Evolutionary conservation across 192 early-diverging fungal genomes (phyloP).

Genomic region (Dispira simplex): DNA sequence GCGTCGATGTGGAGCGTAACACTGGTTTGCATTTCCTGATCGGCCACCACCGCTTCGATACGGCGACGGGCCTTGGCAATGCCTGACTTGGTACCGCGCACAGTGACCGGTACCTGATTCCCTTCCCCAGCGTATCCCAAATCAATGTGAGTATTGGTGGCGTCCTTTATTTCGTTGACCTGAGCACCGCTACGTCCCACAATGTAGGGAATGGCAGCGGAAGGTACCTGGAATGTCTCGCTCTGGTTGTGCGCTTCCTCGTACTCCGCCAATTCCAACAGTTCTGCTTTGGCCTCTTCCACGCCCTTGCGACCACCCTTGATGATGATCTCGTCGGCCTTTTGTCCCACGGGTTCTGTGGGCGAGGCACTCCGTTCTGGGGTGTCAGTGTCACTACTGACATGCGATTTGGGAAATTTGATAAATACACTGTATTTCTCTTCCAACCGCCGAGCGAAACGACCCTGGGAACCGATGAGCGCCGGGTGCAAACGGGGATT

Average conservation of each 20-base stretch:
- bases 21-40: conserved; percentile 38
- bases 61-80: conserved; percentile 34
- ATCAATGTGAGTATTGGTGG: conserved; percentile 60
- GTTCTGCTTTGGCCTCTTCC: conserved; percentile 56
- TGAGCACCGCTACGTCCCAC: conserved; percentile 59
- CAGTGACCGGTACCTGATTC: conserved; percentile 26
- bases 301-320: conserved; percentile 76
- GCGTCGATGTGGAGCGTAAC: conserved; percentile 28
- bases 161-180: conserved; percentile 59
- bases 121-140: conserved; percentile 27
- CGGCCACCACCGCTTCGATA: conserved; percentile 40
- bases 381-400: conserved; percentile 30
- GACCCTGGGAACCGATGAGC: conserved; percentile 53
- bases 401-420: conserved; percentile 43
- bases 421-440: conserved; percentile 61
- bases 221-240: conserved; percentile 45
- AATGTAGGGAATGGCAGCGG: conserved; percentile 47
- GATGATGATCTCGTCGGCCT: conserved; percentile 55
- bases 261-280: conserved; percentile 68
- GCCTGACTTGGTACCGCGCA: conserved; percentile 37
- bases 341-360: conserved; percentile 7
- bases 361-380: conserved; percentile 14
- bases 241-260: conserved; percentile 62
- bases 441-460: conserved; percentile 54
- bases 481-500: conserved; percentile 46